phyloP scores from a whole-genome alignment of 768 basidiomycete species.

The Lactarius hatsudake region DNA sequence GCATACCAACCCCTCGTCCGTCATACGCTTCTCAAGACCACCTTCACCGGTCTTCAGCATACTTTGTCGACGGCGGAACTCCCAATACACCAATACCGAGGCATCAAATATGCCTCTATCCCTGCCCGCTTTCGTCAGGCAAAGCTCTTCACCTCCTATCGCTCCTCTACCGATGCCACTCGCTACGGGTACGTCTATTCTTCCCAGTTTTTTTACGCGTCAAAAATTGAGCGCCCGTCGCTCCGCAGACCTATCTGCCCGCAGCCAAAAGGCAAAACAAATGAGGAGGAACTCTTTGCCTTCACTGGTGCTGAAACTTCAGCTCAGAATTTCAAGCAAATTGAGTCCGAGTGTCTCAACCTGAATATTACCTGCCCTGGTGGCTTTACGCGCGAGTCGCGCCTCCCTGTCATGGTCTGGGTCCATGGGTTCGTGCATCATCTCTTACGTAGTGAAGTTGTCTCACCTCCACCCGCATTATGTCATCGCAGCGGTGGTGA shows the following conservation, averaged over 20 bases:
- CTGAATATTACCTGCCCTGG: conserved; percentile 77
- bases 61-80: conserved; percentile 51
- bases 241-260: conserved; percentile 68
- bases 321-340: conserved; percentile 52
- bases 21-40: conserved; percentile 56
- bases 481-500: conserved; percentile 56
- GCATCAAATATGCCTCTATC: conserved; percentile 73
- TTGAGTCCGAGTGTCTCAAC: conserved; percentile 80
- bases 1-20: conserved; percentile 38
- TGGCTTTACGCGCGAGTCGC: conserved; percentile 49
- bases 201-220: background rate
- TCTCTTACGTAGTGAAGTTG: background rate
- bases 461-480: conserved; percentile 19
- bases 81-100: conserved; percentile 68
- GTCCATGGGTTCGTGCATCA: conserved; percentile 65
- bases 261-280: conserved; percentile 47
- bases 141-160: conserved; percentile 54
- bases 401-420: conserved; percentile 79
- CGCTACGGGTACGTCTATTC: conserved; percentile 55
- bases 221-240: background rate
- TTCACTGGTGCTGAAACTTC: conserved; percentile 53
- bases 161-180: conserved; percentile 57
- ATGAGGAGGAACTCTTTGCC: conserved; percentile 64
- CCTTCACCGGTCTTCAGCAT: conserved; percentile 66
- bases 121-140: conserved; percentile 79